A percentile compares a stretch with the other conserved stretches of the same genome.
Evolutionary conservation across 1,284 basidiomycete species (phyloP).

Genomic region (Pterulicium gracile): DNA sequence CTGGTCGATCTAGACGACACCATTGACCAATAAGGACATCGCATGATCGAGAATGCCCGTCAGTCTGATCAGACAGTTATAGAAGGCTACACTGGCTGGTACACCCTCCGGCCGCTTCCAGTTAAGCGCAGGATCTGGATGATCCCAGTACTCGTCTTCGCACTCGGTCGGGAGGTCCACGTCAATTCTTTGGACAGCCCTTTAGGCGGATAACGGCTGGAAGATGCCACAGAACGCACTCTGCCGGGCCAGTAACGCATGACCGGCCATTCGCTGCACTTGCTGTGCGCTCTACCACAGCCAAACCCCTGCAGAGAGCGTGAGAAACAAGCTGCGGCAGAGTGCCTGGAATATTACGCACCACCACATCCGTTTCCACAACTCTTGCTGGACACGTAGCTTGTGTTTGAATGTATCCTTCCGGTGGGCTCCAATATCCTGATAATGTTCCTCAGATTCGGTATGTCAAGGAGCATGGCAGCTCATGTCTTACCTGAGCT

Average conservation of each 20-base stretch:
- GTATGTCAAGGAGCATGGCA: too few species aligned
- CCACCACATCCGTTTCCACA: conserved; percentile 59
- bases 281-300: too few species aligned
- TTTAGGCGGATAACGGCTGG: too few species aligned
- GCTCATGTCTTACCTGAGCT: too few species aligned
- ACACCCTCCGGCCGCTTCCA: conserved; percentile 49
- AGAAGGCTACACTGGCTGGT: conserved; percentile 42
- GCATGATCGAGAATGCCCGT: conserved; percentile 30
- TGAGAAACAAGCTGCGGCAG: too few species aligned
- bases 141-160: conserved; percentile 71
- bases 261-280: too few species aligned
- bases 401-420: conserved; percentile 31
- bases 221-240: too few species aligned
- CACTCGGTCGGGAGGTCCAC: conserved; percentile 31
- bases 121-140: conserved; percentile 35
- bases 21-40: conserved; percentile 14
- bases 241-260: too few species aligned
- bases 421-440: conserved; percentile 20
- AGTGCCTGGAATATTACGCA: too few species aligned
- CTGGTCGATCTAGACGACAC: conserved; percentile 69
- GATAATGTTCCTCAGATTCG: too few species aligned
- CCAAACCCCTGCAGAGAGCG: too few species aligned
- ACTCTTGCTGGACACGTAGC: conserved; percentile 38
- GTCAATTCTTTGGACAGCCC: background rate
- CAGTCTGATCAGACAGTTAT: conserved; percentile 51